A percentile compares a stretch with the other conserved stretches of the same genome.
phyloP scores from a whole-genome alignment of 2,329 filamentous ascomycete species.

The Lizonia empirigonia region DNA sequence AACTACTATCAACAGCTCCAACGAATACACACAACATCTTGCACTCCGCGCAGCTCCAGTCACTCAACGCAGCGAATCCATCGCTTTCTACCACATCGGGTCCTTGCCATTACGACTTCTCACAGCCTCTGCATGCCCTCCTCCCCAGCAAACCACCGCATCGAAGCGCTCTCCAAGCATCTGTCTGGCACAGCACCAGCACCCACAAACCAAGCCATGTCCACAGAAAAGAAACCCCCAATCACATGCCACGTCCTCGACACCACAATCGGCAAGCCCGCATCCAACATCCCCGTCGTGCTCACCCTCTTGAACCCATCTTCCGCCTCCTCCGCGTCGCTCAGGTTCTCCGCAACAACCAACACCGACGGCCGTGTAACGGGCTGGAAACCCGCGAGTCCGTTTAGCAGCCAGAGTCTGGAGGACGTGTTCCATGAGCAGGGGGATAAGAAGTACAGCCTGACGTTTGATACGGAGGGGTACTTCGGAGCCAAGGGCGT shows the following conservation, averaged over 20 bases:
- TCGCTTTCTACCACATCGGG: neutral
- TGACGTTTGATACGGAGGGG: constrained; percentile 72
- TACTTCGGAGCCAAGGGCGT: constrained; percentile 68
- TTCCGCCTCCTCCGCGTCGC: constrained; percentile 51
- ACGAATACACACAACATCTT: neutral
- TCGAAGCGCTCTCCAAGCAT: constrained; percentile 23
- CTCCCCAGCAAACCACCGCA: constrained; percentile 22
- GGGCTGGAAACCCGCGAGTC: constrained; percentile 65
- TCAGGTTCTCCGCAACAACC: constrained; percentile 68
- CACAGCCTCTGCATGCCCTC: constrained; percentile 24
- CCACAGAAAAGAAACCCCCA: constrained; percentile 50
- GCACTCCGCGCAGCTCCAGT: neutral
- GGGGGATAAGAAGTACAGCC: constrained; percentile 65
- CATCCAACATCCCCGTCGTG: constrained; percentile 67
- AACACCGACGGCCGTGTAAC: constrained; percentile 78
- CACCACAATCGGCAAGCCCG: constrained; percentile 75
- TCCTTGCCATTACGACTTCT: neutral
- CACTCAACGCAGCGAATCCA: neutral
- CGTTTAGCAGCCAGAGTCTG: constrained; percentile 48
- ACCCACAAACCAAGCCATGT: constrained; percentile 20
- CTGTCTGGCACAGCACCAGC: constrained; percentile 15
- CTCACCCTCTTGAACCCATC: constrained; percentile 56
- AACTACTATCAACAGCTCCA: neutral
- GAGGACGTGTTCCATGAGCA: constrained; percentile 43
- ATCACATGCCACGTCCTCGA: constrained; percentile 90